These are phyloP conservation scores for Erucastrum elatum DNA, from an alignment of 345 rosid genomes.

Conservation along the genomic window DNA sequence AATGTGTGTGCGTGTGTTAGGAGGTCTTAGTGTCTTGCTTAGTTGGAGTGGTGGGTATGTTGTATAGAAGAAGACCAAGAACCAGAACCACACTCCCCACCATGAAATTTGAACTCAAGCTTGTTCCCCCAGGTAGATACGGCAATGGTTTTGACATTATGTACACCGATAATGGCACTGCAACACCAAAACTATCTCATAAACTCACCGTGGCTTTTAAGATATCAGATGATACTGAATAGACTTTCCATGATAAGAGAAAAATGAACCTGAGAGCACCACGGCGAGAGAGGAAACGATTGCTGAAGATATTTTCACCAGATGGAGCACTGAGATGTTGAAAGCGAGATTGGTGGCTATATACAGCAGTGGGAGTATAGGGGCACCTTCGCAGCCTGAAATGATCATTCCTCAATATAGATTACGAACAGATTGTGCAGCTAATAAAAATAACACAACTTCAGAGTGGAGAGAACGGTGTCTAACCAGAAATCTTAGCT, in stretches of 20 bases:
- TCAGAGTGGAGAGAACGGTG: background rate
- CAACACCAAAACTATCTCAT: conserved; percentile 18
- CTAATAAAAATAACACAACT: background rate
- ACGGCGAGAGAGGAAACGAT: conserved; percentile 68
- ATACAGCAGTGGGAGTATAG: conserved; percentile 74
- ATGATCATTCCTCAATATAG: conserved; percentile 4
- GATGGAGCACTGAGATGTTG: conserved; percentile 72
- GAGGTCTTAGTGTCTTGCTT: conserved; percentile 40
- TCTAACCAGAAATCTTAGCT: conserved; percentile 57
- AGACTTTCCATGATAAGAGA: conserved; percentile 10
- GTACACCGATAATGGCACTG: conserved; percentile 77
- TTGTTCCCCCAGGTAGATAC: conserved; percentile 67
- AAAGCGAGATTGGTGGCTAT: conserved; percentile 64
- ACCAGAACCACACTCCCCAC: conserved; percentile 55
- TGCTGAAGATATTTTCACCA: conserved; percentile 73
- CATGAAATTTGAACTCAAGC: conserved; percentile 72
- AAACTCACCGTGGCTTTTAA: background rate
- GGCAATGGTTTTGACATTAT: conserved; percentile 77
- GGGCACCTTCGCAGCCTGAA: conserved; percentile 77
- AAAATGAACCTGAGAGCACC: conserved; percentile 61
- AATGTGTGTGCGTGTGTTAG: background rate
- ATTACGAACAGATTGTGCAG: conserved; percentile 7
- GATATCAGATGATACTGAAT: background rate
- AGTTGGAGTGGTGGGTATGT: conserved; percentile 42
- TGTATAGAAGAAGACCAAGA: conserved; percentile 67